Base-by-base conservation (phyloP, 345 rosid genomes). In the Citrus cavaleriei region DNA sequence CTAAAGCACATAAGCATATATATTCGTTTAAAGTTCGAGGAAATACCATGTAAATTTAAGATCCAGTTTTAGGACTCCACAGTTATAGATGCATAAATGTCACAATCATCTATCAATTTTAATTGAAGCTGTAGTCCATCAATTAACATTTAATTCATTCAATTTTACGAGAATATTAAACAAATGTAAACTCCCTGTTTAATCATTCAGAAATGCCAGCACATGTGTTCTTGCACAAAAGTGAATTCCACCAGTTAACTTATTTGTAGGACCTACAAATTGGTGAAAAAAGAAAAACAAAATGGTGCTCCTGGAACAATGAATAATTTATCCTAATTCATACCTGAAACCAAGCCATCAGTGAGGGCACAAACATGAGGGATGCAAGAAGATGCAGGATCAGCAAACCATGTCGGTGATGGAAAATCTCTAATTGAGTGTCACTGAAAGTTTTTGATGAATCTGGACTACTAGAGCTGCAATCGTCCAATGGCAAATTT, bases 261-360 rank as follows among this genome's bases (percentile, higher is more conserved):
- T 70, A 27, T 49, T 14, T 38, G 3, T 25, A 60, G n/a, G 35
- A n/a, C 7, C 66, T 21, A 46, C 63, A 72, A 22, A 30, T 70
- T 18, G 14, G 35, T 28, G 21, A 61, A 22, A 5, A 9, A 9
- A 37, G 40, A 37, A 37, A 37, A 37, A 35, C 37, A 5, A 37
- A 37, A 7, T 37, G 40, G 9, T 37, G 40, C 67, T 58, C 16
- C 40, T 63, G 34, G 28, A 30, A 42, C 46, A 72, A 27, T 55
- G 46, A 55, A 63, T 63, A 63, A 72, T 49, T 34, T 25, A 3
- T 14, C 32, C 76, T 42, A 72, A 80, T 19, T 72, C 35, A 42
- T 89, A 96, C 99, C 98, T 96, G 97, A 81, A 90, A 84, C 97
- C 97, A 94, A 68, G 99, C 97, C 7, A 84, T 86, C 30, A 96